Conservation (phyloP, 352 stramenopile species). For the Plasmopara viticola region DNA sequence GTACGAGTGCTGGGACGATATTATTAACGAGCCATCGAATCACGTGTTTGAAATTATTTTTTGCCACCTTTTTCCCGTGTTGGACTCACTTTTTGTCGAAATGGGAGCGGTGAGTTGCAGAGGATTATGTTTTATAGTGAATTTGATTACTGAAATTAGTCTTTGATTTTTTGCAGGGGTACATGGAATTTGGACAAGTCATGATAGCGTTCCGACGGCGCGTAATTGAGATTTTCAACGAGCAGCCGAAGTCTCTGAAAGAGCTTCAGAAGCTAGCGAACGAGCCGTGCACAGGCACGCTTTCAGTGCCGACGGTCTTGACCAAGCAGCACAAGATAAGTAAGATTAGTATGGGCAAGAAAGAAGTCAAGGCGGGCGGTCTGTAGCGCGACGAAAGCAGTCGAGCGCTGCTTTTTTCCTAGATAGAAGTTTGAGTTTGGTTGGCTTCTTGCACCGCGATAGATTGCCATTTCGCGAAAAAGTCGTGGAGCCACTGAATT, state of each 20-base stretch:
- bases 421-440: conserved; percentile 35
- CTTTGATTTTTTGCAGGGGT: conserved; percentile 42
- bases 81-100: conserved; percentile 81
- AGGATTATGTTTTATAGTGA: background rate
- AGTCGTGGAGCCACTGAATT: conserved; percentile 12
- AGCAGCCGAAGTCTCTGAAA: conserved; percentile 47
- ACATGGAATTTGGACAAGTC: conserved; percentile 87
- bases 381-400: conserved; percentile 28
- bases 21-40: conserved; percentile 62
- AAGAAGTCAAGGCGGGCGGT: conserved; percentile 22
- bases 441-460: conserved; percentile 21
- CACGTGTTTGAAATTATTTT: conserved; percentile 85
- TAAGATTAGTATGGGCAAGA: conserved; percentile 34
- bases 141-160: background rate
- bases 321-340: conserved; percentile 30
- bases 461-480: conserved; percentile 27
- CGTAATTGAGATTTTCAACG: conserved; percentile 67
- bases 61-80: conserved; percentile 68
- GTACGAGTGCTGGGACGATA: conserved; percentile 69
- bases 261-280: conserved; percentile 58
- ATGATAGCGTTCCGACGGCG: conserved; percentile 57
- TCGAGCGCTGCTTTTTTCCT: conserved; percentile 6
- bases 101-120: conserved; percentile 73
- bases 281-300: conserved; percentile 59
- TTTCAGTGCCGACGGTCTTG: conserved; percentile 35